Conservation (phyloP, 352 stramenopile genomes). For the Globisporangium parvum region DNA sequence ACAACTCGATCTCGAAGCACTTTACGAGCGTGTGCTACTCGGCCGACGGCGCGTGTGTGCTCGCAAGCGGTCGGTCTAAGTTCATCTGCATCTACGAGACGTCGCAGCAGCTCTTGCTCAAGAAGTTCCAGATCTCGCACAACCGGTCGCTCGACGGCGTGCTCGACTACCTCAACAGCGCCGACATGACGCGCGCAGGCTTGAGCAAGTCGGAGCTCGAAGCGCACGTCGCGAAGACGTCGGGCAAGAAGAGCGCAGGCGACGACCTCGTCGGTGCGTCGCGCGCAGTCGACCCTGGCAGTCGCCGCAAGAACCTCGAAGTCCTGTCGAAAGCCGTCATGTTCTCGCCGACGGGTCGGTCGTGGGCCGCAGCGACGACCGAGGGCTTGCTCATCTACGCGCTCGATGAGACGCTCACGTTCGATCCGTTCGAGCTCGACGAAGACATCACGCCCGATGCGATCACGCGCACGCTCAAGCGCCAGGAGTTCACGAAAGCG, state of each 20-base stretch:
- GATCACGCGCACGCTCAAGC: constrained; percentile 84
- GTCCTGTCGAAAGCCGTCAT: constrained; percentile 89
- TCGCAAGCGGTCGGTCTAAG: constrained; percentile 96
- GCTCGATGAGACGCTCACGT: constrained; percentile 94
- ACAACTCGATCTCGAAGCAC: constrained; percentile 93
- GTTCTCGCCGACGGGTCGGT: constrained; percentile 96
- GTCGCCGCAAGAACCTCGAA: constrained; percentile 78
- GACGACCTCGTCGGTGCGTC: constrained; percentile 71
- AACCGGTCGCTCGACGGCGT: constrained; percentile 96
- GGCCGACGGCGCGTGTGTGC: constrained; percentile 95
- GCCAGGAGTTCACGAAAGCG: constrained; percentile 89
- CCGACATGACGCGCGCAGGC: constrained; percentile 74
- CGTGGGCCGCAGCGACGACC: constrained; percentile 95
- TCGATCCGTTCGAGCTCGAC: constrained; percentile 98
- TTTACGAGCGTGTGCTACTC: constrained; percentile 99
- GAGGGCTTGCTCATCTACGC: constrained; percentile 98
- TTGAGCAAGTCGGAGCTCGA: constrained; percentile 69
- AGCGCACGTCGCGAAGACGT: constrained; percentile 38
- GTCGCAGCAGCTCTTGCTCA: constrained; percentile 92
- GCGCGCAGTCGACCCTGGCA: constrained; percentile 91
- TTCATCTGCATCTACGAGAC: constrained; percentile 99
- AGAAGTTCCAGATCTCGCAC: constrained; percentile 99
- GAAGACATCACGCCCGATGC: constrained; percentile 95
- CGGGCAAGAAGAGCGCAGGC: constrained; percentile 17
- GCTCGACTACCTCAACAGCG: constrained; percentile 94